Evolutionary conservation across 441 rosid genomes (phyloP).

Genomic region (Biscutella auriculata): DNA sequence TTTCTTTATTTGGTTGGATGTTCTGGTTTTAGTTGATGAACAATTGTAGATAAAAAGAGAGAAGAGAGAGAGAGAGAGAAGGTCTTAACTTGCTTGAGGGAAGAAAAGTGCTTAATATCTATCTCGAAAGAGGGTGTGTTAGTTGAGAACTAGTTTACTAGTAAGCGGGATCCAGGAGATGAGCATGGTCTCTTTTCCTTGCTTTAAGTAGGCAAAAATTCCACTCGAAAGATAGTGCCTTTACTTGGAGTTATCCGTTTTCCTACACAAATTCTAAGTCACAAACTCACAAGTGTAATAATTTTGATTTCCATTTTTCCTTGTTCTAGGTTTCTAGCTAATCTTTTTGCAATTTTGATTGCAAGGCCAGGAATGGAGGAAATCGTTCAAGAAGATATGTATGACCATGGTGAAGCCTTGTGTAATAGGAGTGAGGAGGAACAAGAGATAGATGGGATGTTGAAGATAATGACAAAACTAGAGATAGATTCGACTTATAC

Average conservation of each 20-base stretch:
- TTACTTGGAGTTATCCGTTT: not conserved
- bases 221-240: not conserved
- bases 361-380: conserved; percentile 13
- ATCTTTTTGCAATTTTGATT: not conserved
- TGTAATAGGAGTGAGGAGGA: conserved; percentile 21
- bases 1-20: not conserved
- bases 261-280: not conserved
- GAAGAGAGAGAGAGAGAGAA: not conserved
- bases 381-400: not conserved
- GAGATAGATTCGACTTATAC: conserved; percentile 45
- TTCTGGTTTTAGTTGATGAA: not conserved
- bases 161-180: too few relatives aligned
- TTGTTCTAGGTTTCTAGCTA: not conserved
- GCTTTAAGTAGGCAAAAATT: not conserved
- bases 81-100: not conserved
- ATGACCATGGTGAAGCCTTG: conserved; percentile 14
- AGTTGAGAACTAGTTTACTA: not conserved
- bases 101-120: not conserved
- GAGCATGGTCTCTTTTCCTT: not conserved
- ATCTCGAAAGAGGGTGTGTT: not conserved
- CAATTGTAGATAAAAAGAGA: too few relatives aligned
- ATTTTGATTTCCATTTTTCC: not conserved
- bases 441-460: conserved; percentile 30
- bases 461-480: conserved; percentile 31
- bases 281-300: not conserved